Evolutionary conservation across 371 early-diverging fungal genomes (phyloP).

Genomic region (Apophysomyces trapeziformis): DNA sequence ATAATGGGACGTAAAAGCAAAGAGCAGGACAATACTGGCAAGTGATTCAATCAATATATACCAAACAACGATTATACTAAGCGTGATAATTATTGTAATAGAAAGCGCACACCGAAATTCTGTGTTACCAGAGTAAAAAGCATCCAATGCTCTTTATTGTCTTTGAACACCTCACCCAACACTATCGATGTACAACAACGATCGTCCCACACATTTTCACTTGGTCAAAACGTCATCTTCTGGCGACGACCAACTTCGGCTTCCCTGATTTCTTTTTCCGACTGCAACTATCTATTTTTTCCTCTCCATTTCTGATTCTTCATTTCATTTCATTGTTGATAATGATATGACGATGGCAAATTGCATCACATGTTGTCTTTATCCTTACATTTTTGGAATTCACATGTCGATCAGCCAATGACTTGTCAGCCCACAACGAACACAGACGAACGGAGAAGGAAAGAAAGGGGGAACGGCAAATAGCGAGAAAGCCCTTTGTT

Average conservation of each 20-base stretch:
- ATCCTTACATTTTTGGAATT: neutral
- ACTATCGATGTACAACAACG: slow-evolving; percentile 11
- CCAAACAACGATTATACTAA: neutral
- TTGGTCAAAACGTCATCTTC: slow-evolving; percentile 8
- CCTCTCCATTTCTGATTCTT: no score
- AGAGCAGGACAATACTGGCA: neutral
- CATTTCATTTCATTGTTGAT: no score
- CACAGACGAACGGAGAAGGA: neutral
- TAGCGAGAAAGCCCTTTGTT: neutral
- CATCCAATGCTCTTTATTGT: neutral
- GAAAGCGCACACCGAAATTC: neutral
- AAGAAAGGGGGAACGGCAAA: no score
- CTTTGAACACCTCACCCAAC: neutral
- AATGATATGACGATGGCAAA: neutral
- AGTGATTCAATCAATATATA: slow-evolving; percentile 5
- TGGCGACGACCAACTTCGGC: no score
- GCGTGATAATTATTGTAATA: neutral
- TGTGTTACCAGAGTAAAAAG: neutral
- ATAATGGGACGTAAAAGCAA: neutral
- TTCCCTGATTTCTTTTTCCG: no score
- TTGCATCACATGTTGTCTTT: slow-evolving; percentile 6
- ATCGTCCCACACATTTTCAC: slow-evolving; percentile 7
- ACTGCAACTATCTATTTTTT: no score
- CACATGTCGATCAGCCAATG: slow-evolving; percentile 8
- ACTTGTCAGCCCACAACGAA: slow-evolving; percentile 3